A percentile compares a stretch with the other conserved stretches of the same genome.
phyloP scores from a whole-genome alignment of 1,139 yeast genomes.

The Blastobotrys raffinosifermentans region DNA sequence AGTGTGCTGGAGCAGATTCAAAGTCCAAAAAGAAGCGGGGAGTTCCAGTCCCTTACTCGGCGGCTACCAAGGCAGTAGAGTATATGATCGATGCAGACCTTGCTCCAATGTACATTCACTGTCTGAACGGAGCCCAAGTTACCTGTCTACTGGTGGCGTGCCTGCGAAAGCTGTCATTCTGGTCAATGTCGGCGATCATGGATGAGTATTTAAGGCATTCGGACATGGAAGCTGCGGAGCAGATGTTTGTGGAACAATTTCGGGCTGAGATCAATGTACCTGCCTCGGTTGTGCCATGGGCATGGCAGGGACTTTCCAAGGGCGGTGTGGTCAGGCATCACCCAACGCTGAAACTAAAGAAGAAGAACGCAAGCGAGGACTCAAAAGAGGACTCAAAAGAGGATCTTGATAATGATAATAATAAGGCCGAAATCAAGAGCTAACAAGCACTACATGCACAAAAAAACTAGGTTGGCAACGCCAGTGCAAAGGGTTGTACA shows the following conservation, averaged over 20 bases:
- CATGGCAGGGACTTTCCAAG: slow-evolving; percentile 66
- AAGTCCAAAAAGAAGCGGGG: slow-evolving; percentile 37
- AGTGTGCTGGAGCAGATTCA: slow-evolving; percentile 43
- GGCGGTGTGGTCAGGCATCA: slow-evolving; percentile 42
- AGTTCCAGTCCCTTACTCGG: slow-evolving; percentile 66
- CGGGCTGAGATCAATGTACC: slow-evolving; percentile 56
- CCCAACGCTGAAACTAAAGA: slow-evolving; percentile 30
- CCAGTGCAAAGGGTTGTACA: too few species aligned
- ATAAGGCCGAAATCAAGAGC: not conserved
- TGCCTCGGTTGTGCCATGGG: slow-evolving; percentile 55
- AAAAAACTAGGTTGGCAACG: too few species aligned
- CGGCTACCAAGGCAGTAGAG: slow-evolving; percentile 54
- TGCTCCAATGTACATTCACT: slow-evolving; percentile 77
- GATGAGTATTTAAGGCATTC: slow-evolving; percentile 79
- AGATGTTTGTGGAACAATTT: slow-evolving; percentile 77
- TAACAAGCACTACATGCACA: too few species aligned
- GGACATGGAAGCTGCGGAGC: slow-evolving; percentile 76
- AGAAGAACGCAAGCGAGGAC: too few species aligned
- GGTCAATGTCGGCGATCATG: slow-evolving; percentile 86
- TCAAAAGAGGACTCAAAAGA: too few species aligned
- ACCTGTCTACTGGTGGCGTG: slow-evolving; percentile 83
- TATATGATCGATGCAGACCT: slow-evolving; percentile 51
- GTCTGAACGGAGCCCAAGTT: slow-evolving; percentile 84
- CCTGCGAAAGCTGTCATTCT: slow-evolving; percentile 70
- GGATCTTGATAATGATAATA: too few species aligned